Evolutionary conservation across 352 stramenopile genomes (phyloP), one percentile per base, ranked within the genome.

Genomic region (Globisporangium splendens): DNA sequence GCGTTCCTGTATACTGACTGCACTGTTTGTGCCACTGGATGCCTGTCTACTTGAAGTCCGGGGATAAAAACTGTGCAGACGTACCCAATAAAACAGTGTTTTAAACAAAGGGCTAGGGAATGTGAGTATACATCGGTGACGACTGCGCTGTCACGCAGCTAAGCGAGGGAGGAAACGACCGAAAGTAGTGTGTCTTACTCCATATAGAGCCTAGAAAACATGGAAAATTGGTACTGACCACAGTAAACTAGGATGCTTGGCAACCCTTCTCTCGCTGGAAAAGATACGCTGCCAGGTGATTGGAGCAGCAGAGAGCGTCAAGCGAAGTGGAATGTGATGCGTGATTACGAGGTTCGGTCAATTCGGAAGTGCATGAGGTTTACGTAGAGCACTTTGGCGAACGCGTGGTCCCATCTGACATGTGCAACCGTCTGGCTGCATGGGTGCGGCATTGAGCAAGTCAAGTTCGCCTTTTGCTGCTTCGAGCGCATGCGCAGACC

Each of bases 11-110:
- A 5, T 31, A 5, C 2, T 6, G 3, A 17, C 38, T 43, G 38
- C 38, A 43, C 14, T 43, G 1, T 3, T 13, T 43, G 38, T 44
- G 42, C n/a, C 15, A 43, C 24, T 51, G 4, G 13, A 20, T 11
- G 28, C 20, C 20, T 55, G 39, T 55, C 56, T 47, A 48, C 56
- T 62, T 62, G 56, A 62, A 62, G 56, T 62, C 49, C 47, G 8
- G 46, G 3, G 46, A 60, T 60, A 60, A 60, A 59, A 60, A 35
- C 42, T 20, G 46, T 44, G 39, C 24, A 15, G 10, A 8, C 28
- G 46, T 46, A 62, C 44, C 56, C 56, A 50, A 62, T 62, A 24
- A 43, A 50, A 31, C 24, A 46, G 11, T 56, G 50, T 38, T 56
- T 56, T 43, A 44, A 56, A 20, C 55, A 42, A 18, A 46, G 35